Evolutionary conservation across 129 eudicot genomes (phyloP).

Genomic region (Ambrosia artemisiifolia): DNA sequence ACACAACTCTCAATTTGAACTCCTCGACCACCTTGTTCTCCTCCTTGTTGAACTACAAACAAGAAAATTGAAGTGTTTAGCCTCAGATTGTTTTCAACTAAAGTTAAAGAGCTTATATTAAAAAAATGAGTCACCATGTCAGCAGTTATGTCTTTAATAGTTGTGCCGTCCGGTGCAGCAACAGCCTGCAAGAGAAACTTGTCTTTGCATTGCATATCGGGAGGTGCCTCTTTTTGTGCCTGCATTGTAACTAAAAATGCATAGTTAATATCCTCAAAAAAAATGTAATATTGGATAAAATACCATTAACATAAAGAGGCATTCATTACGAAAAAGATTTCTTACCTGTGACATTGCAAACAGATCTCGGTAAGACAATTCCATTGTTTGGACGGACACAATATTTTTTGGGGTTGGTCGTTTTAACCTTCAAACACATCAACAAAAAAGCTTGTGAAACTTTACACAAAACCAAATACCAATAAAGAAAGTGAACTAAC

Average conservation of each 20-base stretch:
- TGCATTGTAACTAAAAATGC: constrained; percentile 78
- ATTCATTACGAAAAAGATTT: background rate
- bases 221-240: constrained; percentile 76
- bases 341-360: constrained; percentile 85
- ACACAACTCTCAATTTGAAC: constrained; percentile 75
- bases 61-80: background rate
- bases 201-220: constrained; percentile 90
- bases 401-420: constrained; percentile 92
- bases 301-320: background rate
- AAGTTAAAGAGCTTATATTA: background rate
- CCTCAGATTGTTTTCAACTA: background rate
- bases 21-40: constrained; percentile 78
- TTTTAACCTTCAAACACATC: constrained; percentile 60
- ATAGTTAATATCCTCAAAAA: background rate
- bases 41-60: constrained; percentile 62
- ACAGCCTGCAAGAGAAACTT: constrained; percentile 89
- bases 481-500: background rate
- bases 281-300: background rate
- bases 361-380: constrained; percentile 67
- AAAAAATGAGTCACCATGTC: too few relatives aligned
- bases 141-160: constrained; percentile 59
- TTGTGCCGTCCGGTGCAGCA: constrained; percentile 58
- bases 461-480: background rate
- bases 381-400: constrained; percentile 95
- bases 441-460: constrained; percentile 15